phyloP scores from a whole-genome alignment of 78 protist species.

The Dictyostelium purpureum region DNA sequence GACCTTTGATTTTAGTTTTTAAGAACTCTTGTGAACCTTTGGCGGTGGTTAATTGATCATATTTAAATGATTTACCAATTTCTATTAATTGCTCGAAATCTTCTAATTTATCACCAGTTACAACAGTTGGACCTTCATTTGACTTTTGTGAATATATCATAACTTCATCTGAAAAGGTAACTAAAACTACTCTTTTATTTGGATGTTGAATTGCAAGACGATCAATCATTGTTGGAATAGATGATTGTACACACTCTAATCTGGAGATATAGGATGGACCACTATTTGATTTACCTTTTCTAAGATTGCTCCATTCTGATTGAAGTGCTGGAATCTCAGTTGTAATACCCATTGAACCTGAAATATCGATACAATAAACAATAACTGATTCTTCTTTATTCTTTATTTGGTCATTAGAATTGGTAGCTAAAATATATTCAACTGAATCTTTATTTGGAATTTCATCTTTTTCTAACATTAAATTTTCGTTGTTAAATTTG shows the following conservation, averaged over 20 bases:
- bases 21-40: neutral
- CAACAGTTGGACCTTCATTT: constrained; percentile 13
- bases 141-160: constrained; percentile 22
- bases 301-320: constrained; percentile 47
- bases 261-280: constrained; percentile 78
- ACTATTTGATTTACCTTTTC: neutral
- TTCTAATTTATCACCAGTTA: constrained; percentile 70
- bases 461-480: constrained; percentile 55
- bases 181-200: constrained; percentile 71
- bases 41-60: neutral
- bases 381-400: constrained; percentile 47
- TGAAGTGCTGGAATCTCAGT: constrained; percentile 75
- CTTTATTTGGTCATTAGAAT: neutral
- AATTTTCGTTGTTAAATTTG: constrained; percentile 29
- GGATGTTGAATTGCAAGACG: constrained; percentile 54
- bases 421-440: constrained; percentile 76
- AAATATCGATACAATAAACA: constrained; percentile 79
- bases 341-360: constrained; percentile 88
- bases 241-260: constrained; percentile 84
- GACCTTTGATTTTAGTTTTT: constrained; percentile 17
- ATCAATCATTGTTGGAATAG: constrained; percentile 82
- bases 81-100: constrained; percentile 18
- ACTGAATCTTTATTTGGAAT: constrained; percentile 43
- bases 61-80: constrained; percentile 16
- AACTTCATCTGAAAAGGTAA: constrained; percentile 87